Percentiles rank a stretch among this genome's conserved stretches.
These are phyloP conservation scores for Neltuma alba DNA, from an alignment of 306 rosid species.

Conservation along the genomic window DNA sequence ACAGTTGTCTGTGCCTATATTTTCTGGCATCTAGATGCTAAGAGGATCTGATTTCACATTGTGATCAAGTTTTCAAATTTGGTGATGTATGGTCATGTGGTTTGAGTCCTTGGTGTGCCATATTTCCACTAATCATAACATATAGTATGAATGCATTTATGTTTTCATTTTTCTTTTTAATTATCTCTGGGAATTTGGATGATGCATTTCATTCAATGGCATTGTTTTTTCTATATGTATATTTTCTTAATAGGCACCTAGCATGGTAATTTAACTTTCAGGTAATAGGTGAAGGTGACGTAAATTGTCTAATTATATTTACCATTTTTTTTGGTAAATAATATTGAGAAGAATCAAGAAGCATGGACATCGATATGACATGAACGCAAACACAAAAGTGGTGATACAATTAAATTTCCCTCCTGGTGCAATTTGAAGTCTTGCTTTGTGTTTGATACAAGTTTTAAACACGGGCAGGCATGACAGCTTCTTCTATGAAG, in stretches of 20 bases:
- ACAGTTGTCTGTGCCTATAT: background rate
- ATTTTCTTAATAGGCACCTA: background rate
- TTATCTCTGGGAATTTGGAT: background rate
- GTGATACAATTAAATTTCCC: constrained; percentile 5
- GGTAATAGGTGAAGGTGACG: background rate
- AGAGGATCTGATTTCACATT: constrained; percentile 7
- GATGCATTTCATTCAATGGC: background rate
- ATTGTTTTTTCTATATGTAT: background rate
- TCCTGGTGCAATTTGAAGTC: background rate
- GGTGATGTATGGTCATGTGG: background rate
- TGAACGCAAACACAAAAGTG: background rate
- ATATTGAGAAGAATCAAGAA: background rate
- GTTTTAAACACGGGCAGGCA: background rate
- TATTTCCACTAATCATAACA: background rate
- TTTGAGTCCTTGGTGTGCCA: background rate
- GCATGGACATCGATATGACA: background rate
- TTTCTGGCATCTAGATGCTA: constrained; percentile 3
- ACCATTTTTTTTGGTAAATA: background rate
- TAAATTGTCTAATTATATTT: background rate
- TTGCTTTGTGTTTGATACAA: background rate
- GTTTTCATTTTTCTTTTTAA: background rate
- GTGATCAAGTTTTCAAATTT: constrained; percentile 12
- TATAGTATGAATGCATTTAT: background rate
- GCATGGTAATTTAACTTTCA: constrained; percentile 15
- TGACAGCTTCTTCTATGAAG: background rate